Evolutionary conservation across 2,329 filamentous ascomycete species (phyloP).

Genomic region (Aspergillus fumigatiaffinis): DNA sequence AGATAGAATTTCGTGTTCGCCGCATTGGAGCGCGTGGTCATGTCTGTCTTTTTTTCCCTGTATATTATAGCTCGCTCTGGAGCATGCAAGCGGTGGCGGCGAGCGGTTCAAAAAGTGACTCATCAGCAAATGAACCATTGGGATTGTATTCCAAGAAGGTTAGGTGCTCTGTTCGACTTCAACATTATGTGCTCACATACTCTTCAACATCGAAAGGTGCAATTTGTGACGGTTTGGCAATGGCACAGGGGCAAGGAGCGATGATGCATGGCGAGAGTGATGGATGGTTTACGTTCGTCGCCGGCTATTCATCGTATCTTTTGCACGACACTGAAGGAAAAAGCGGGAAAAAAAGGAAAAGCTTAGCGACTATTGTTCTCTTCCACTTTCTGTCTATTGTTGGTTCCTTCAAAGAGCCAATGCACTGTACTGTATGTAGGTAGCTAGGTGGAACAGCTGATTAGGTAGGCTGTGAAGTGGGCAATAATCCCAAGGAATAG

Average conservation of each 20-base stretch:
- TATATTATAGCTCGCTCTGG: conserved; percentile 19
- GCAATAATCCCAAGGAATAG: conserved; percentile 7
- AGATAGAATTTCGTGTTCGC: conserved; percentile 14
- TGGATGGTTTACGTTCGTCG: not conserved
- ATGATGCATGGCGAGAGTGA: not conserved
- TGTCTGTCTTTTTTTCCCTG: conserved; percentile 16
- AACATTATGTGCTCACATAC: not conserved
- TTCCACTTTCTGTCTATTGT: conserved; percentile 11
- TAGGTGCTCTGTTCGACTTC: conserved; percentile 1
- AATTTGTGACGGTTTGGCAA: not conserved
- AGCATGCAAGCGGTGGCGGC: conserved; percentile 12
- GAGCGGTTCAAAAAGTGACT: conserved; percentile 20
- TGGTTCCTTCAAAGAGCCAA: conserved; percentile 6
- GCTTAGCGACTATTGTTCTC: conserved; percentile 11
- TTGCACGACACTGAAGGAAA: not conserved
- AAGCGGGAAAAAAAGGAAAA: conserved; percentile 9
- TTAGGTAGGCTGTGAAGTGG: conserved; percentile 9
- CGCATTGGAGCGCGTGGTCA: conserved; percentile 6
- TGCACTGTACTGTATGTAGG: conserved; percentile 27
- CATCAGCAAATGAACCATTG: conserved; percentile 8
- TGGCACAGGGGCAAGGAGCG: not conserved
- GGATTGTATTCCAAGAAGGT: conserved; percentile 10
- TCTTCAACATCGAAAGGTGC: conserved; percentile 3
- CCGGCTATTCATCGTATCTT: not conserved
- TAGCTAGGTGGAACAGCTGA: conserved; percentile 19